These are phyloP conservation scores for Tulasnella sp. DNA, from an alignment of 768 basidiomycete genomes.

Conservation along the genomic window DNA sequence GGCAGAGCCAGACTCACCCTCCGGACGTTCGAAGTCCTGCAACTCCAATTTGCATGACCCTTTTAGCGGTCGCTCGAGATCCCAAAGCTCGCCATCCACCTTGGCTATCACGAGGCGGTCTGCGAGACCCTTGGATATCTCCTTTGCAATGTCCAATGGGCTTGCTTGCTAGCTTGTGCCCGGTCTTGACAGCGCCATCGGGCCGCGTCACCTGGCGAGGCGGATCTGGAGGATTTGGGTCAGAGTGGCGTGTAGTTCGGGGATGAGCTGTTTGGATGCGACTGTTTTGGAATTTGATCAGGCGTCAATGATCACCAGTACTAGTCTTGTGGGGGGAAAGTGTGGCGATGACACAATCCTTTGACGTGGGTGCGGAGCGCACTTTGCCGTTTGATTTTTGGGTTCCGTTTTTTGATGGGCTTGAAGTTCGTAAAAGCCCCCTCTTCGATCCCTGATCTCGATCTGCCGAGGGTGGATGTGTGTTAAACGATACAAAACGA, in stretches of 20 bases:
- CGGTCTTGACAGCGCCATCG: slow-evolving; percentile 78
- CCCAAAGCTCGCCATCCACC: slow-evolving; percentile 86
- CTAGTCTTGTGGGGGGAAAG: no score
- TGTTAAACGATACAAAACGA: not conserved
- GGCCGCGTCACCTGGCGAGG: slow-evolving; percentile 79
- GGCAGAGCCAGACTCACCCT: slow-evolving; percentile 43
- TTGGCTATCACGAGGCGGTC: slow-evolving; percentile 92
- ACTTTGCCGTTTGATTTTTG: not conserved
- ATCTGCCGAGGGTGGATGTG: not conserved
- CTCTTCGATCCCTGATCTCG: not conserved
- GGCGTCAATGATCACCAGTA: no score
- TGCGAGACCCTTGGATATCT: slow-evolving; percentile 75
- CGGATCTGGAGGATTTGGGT: slow-evolving; percentile 39
- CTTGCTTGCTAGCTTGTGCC: slow-evolving; percentile 90
- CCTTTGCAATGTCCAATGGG: slow-evolving; percentile 85
- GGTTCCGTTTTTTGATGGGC: not conserved
- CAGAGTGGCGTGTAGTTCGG: not conserved
- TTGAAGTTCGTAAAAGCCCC: not conserved
- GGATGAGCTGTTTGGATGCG: not conserved
- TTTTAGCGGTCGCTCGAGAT: slow-evolving; percentile 92
- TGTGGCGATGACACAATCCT: not conserved
- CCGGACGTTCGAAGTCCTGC: slow-evolving; percentile 86
- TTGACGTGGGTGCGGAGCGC: no score
- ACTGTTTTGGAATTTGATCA: not conserved
- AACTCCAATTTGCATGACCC: slow-evolving; percentile 69